Base-by-base conservation (phyloP, 192 early-diverging fungal genomes). In the Umbelopsis vinacea region DNA sequence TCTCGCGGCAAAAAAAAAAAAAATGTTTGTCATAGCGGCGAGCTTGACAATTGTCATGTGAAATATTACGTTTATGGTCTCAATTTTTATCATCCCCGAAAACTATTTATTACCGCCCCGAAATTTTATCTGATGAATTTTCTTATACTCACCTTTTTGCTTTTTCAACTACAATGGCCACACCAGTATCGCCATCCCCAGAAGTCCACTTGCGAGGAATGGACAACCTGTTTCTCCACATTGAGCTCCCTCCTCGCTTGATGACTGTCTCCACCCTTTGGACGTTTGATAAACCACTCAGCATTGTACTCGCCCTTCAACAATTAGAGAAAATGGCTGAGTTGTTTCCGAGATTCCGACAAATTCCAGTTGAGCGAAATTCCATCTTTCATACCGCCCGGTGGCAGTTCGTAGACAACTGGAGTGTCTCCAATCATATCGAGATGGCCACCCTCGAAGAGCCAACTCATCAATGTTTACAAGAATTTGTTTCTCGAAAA, bases 211-310 rank as follows among this genome's bases (percentile, higher is more conserved):
- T 72, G n/a, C 54, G 71, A 46, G 79, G 79, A 26, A 66, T 80
- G 19, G 79, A 80, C 47, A 76, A 76, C n/a, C 9, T 80, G 4
- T 80, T 54, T 17, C 45, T 75, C 7, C 67, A 80, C 40, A 19
- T 68, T 2, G 79, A 80, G 40, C 43, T 55, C 3, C 71, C 79
- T 3, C n/a, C 48, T 29, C 40, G 71, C 19, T 55, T 76, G n/a
- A 80, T 80, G 78, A 70, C 71, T 8, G 68, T 80, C 17, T 57
- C 48, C 6, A 66, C 48, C 4, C 37, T 76, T 37, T 80, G 79
- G 79, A 67, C 43, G 15, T 80, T 80, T 52, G 38, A 53, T 26
- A 40, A 66, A 26, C 23, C 45, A 0, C 45, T 80, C 3, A 57
- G 70, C 35, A 38, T 37, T 17, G 40, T 66, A 9, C 11, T 46